Base-by-base conservation (phyloP, 2,329 filamentous ascomycete species). In the Tolypocladium nubicola region DNA sequence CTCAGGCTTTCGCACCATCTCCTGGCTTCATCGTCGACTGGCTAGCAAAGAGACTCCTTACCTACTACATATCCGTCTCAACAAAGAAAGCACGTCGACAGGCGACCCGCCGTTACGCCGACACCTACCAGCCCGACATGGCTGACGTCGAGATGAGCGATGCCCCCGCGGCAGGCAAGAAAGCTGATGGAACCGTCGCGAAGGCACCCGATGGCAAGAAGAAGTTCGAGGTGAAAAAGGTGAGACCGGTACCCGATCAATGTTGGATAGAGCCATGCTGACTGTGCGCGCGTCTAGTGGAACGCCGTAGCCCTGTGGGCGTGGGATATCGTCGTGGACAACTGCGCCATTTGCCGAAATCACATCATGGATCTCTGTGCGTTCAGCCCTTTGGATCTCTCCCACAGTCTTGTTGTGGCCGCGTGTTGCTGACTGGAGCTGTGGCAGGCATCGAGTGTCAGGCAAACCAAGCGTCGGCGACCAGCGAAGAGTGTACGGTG, bases 251-350 rank as follows among this genome's bases (percentile, higher is more conserved):
- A 40, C 47, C 30, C 9, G 30, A 5, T 21, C 0, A 11, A 23
- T 37, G 23, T 30, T 16, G 16, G 8, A 10, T 14, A 19, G 4
- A 21, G 35, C n/a, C 49, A 39, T 30, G 33, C 57, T 63, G 53
- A 63, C 58, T 6, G 6, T 19, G 47, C 54, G 1, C 30, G 23
- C 55, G 2, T 61, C 49, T 68, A 97, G 93, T 99, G 94, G 94
- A 97, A 97, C 67, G 94, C 94, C 0, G 94, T 99, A 55, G 92
- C 94, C 45, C 81, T 99, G 2, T 99, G 94, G 94, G 94, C 94
- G 0, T 99, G 94, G 94, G 94, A 99, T 71, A 99, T 99, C 59
- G 92, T 97, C 38, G 94, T 99, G 60, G 94, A 99, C 76, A 99
- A 99, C 81, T 99, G 94, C 72, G 94, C 94, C 67, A 99, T 99